phyloP scores from a whole-genome alignment of 2,329 filamentous ascomycete species.

The Nannizziopsis barbatae region DNA sequence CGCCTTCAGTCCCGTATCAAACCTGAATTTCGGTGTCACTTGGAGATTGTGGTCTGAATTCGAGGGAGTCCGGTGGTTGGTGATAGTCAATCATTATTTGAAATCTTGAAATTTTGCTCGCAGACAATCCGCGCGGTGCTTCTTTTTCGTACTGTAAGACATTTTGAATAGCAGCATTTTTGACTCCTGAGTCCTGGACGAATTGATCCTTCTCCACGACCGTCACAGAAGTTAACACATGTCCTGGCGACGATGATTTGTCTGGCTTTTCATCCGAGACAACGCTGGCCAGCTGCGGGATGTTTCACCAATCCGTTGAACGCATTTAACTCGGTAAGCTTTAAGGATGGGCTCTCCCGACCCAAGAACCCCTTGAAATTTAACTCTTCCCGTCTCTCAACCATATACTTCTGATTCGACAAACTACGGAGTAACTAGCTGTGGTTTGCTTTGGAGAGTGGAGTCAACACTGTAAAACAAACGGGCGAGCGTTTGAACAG shows the following conservation, averaged over 20 bases:
- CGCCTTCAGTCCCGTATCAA: neutral
- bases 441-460: too few species aligned
- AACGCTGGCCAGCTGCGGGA: neutral
- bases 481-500: too few species aligned
- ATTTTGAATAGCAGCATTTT: neutral
- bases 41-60: too few species aligned
- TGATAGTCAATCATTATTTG: too few species aligned
- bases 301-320: slow-evolving; percentile 1
- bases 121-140: neutral
- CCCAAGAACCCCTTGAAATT: neutral
- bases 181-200: neutral
- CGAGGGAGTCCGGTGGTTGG: too few species aligned
- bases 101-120: too few species aligned
- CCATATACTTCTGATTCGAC: neutral
- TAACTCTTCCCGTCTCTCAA: neutral
- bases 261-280: neutral
- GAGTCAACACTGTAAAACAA: too few species aligned
- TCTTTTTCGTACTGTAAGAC: slow-evolving; percentile 4
- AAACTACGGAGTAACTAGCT: neutral
- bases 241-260: neutral
- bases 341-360: too few species aligned
- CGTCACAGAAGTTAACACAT: neutral
- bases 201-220: neutral
- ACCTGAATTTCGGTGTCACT: too few species aligned
- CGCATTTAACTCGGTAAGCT: neutral